These are phyloP conservation scores for Clavispora phyllophila DNA, from an alignment of 805 yeast genomes.

Conservation along the genomic window DNA sequence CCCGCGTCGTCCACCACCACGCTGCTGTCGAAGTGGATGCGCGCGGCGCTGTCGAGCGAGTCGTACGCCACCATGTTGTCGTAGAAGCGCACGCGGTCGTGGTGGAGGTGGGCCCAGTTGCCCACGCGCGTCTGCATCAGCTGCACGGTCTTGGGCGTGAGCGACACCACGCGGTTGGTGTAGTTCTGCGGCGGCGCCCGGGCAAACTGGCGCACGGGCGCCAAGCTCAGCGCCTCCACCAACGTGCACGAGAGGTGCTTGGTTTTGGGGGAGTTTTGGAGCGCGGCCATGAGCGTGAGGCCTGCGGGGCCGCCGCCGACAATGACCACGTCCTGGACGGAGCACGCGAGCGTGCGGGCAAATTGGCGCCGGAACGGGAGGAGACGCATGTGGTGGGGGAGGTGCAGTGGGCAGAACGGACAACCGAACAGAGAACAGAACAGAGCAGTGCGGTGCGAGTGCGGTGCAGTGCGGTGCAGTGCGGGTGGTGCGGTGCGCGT, in stretches of 20 bases:
- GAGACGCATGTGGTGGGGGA: too few species aligned
- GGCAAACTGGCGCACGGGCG: slow-evolving; percentile 44
- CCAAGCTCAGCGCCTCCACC: slow-evolving; percentile 67
- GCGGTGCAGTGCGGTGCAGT: neutral
- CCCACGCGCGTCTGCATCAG: slow-evolving; percentile 62
- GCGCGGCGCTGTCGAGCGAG: slow-evolving; percentile 59
- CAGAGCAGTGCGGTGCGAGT: neutral
- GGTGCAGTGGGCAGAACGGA: too few species aligned
- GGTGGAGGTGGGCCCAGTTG: slow-evolving; percentile 64
- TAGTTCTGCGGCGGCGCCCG: slow-evolving; percentile 42
- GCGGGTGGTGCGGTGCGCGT: too few species aligned
- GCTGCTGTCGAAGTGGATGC: slow-evolving; percentile 65
- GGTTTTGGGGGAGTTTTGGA: slow-evolving; percentile 64
- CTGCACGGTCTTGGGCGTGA: slow-evolving; percentile 75
- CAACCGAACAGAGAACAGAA: neutral
- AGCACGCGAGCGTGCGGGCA: too few species aligned
- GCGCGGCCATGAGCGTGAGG: slow-evolving; percentile 73
- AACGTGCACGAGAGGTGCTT: slow-evolving; percentile 56
- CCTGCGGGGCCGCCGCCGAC: slow-evolving; percentile 99
- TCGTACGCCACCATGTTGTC: slow-evolving; percentile 85
- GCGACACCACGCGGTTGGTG: slow-evolving; percentile 78
- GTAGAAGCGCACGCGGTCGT: slow-evolving; percentile 72
- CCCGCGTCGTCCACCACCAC: slow-evolving; percentile 27
- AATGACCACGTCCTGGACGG: slow-evolving; percentile 62
- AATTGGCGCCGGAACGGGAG: too few species aligned